Percentiles rank a stretch among this genome's conserved stretches.
These are phyloP conservation scores for Colletotrichum liriopes DNA, from an alignment of 2,329 filamentous ascomycete genomes.

Conservation along the genomic window DNA sequence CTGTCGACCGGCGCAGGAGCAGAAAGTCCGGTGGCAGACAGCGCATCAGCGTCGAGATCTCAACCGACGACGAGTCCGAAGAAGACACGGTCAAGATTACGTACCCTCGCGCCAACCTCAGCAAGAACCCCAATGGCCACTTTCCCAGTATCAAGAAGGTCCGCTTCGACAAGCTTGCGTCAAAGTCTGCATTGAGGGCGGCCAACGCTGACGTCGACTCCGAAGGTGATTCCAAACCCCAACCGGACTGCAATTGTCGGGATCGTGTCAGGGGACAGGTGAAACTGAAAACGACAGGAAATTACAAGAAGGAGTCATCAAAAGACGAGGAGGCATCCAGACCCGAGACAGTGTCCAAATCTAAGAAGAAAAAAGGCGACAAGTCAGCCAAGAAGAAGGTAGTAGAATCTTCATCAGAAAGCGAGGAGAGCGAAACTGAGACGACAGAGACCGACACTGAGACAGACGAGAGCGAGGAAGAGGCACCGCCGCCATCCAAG, in stretches of 20 bases:
- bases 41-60: slow-evolving; percentile 54
- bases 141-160: slow-evolving; percentile 58
- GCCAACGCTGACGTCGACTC: slow-evolving; percentile 40
- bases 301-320: slow-evolving; percentile 14
- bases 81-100: slow-evolving; percentile 65
- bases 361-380: slow-evolving; percentile 34
- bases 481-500: slow-evolving; percentile 16
- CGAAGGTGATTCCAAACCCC: slow-evolving; percentile 24
- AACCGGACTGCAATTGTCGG: slow-evolving; percentile 18
- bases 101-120: slow-evolving; percentile 59
- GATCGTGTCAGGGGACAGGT: slow-evolving; percentile 23
- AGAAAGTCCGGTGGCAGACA: slow-evolving; percentile 47
- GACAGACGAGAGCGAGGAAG: slow-evolving; percentile 45
- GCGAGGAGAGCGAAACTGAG: slow-evolving; percentile 45
- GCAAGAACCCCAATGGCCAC: slow-evolving; percentile 2
- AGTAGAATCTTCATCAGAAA: slow-evolving; percentile 33
- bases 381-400: slow-evolving; percentile 37
- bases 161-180: slow-evolving; percentile 55
- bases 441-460: slow-evolving; percentile 46
- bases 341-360: slow-evolving; percentile 27
- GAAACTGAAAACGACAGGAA: slow-evolving; percentile 27
- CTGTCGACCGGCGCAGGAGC: slow-evolving; percentile 31
- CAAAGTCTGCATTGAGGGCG: slow-evolving; percentile 58
- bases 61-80: slow-evolving; percentile 68
- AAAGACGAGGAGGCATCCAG: slow-evolving; percentile 39